These are phyloP conservation scores for Acanthamoeba castellanii DNA, from an alignment of 208 protist species.

Conservation along the genomic window DNA sequence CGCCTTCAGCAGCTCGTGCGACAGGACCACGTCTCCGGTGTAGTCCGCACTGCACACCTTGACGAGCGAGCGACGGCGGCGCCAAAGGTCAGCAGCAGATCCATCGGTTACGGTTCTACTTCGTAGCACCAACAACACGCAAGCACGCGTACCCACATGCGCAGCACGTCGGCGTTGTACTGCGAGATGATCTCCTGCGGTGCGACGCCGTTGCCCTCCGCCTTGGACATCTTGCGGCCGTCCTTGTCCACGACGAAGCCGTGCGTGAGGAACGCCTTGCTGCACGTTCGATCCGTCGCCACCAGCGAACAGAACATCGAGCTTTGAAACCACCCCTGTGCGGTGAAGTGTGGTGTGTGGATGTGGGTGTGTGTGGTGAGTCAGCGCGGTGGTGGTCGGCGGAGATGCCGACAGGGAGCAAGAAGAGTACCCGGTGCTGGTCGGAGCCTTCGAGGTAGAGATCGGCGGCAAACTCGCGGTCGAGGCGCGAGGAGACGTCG, in stretches of 20 bases:
- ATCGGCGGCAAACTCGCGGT: conserved; percentile 11
- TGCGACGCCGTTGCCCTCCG: neutral
- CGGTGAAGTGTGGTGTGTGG: neutral
- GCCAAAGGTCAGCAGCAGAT: neutral
- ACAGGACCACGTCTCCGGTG: neutral
- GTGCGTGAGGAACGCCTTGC: conserved; percentile 39
- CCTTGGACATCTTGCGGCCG: conserved; percentile 50
- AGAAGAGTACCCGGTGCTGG: conserved; percentile 12
- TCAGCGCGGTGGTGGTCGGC: neutral
- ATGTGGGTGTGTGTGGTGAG: neutral
- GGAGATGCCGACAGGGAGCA: too few relatives aligned
- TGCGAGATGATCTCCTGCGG: neutral
- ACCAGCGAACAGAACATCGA: conserved; percentile 54
- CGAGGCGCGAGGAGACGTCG: neutral
- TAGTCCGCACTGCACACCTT: conserved; percentile 46
- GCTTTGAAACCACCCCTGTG: conserved; percentile 49
- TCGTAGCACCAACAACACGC: neutral
- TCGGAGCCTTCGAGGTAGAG: conserved; percentile 50
- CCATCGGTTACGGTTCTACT: neutral
- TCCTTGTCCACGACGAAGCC: conserved; percentile 28
- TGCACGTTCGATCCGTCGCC: neutral
- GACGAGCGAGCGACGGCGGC: too few relatives aligned
- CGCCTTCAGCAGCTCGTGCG: neutral
- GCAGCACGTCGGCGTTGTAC: conserved; percentile 55
- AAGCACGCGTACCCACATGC: conserved; percentile 13